Conservation (phyloP, 1,139 yeast genomes). For the Geotrichum klebahnii region DNA sequence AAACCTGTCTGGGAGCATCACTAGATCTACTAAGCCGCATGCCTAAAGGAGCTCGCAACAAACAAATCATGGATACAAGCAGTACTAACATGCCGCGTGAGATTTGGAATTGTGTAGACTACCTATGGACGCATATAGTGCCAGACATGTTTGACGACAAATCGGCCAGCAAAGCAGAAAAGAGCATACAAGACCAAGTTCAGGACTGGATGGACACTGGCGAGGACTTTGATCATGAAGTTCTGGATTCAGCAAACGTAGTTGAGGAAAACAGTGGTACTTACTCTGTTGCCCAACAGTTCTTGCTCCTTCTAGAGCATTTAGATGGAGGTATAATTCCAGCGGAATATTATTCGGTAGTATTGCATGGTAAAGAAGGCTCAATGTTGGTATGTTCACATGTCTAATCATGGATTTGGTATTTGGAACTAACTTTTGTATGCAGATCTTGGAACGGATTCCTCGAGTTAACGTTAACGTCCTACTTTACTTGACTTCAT, state of each 20-base stretch:
- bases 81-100: constrained; percentile 36
- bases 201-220: constrained; percentile 40
- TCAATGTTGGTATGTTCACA: constrained; percentile 14
- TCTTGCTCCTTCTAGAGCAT: constrained; percentile 38
- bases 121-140: constrained; percentile 32
- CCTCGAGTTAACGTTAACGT: constrained; percentile 44
- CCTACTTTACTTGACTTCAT: constrained; percentile 41
- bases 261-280: constrained; percentile 26
- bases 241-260: constrained; percentile 34
- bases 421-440: constrained; percentile 9
- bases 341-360: constrained; percentile 33
- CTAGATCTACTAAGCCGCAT: constrained; percentile 33
- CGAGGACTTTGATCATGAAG: constrained; percentile 35
- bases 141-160: constrained; percentile 26
- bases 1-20: constrained; percentile 37
- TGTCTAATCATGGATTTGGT: constrained; percentile 30
- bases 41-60: constrained; percentile 35
- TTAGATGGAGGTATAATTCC: constrained; percentile 45
- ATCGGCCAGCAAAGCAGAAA: constrained; percentile 13
- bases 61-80: constrained; percentile 22
- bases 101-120: constrained; percentile 39
- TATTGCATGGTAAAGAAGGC: constrained; percentile 18
- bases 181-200: constrained; percentile 32
- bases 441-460: constrained; percentile 38
- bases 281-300: constrained; percentile 36